Percentiles rank a stretch among this genome's conserved stretches.
These are phyloP conservation scores for Leucoagaricus sp. DNA, from an alignment of 1,284 basidiomycete species.

Conservation along the genomic window DNA sequence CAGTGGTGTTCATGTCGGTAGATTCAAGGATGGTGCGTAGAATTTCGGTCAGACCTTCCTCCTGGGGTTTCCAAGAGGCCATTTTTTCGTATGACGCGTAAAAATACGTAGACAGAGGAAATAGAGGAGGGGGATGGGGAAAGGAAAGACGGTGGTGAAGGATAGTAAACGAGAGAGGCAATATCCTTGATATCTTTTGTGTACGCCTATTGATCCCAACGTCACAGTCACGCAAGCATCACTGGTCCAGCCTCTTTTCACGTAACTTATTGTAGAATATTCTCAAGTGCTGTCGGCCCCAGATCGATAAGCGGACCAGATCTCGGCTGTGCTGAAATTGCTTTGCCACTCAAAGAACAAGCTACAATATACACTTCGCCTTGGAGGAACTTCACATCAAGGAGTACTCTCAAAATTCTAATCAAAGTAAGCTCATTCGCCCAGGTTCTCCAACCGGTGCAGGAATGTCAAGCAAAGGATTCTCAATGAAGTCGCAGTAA, in stretches of 20 bases:
- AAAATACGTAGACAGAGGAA: constrained; percentile 28
- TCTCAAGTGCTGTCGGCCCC: background rate
- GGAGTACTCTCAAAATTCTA: no score
- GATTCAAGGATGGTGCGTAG: constrained; percentile 85
- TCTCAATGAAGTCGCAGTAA: constrained; percentile 13
- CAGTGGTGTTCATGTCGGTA: constrained; percentile 69
- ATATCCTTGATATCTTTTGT: constrained; percentile 37
- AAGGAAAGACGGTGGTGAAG: constrained; percentile 23
- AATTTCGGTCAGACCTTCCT: constrained; percentile 80
- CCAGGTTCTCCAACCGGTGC: background rate
- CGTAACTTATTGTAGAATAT: background rate
- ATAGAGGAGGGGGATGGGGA: constrained; percentile 18
- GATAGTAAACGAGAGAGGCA: constrained; percentile 22
- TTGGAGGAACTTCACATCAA: background rate
- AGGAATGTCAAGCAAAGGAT: constrained; percentile 1
- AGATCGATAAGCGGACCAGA: constrained; percentile 12
- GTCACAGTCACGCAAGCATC: constrained; percentile 17
- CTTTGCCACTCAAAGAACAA: background rate
- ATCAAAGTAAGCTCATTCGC: background rate
- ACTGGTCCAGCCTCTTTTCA: background rate
- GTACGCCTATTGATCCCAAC: constrained; percentile 33
- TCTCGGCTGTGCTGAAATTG: background rate
- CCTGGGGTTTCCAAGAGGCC: constrained; percentile 72
- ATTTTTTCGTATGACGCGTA: constrained; percentile 38
- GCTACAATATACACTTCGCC: background rate